Evolutionary conservation across 208 protist species (phyloP).

Genomic region (Acanthamoeba comandoni): DNA sequence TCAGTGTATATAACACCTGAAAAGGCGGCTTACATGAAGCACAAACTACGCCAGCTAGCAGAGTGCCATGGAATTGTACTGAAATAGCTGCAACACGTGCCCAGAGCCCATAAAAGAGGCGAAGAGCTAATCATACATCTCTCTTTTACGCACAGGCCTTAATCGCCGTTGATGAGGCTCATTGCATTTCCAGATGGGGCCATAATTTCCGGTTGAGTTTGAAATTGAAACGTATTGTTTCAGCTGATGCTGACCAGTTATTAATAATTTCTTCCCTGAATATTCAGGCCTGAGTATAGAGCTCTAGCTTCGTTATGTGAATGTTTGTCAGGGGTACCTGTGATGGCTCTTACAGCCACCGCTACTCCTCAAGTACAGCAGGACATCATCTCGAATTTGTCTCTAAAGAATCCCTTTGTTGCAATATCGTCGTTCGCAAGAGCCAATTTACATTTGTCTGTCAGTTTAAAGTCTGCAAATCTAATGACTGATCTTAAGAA

Average conservation of each 20-base stretch:
- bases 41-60: slow-evolving; percentile 26
- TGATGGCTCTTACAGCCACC: slow-evolving; percentile 86
- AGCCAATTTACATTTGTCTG: slow-evolving; percentile 78
- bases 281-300: slow-evolving; percentile 77
- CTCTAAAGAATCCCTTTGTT: slow-evolving; percentile 62
- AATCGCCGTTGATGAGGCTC: slow-evolving; percentile 86
- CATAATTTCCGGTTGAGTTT: slow-evolving; percentile 85
- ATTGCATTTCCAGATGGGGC: slow-evolving; percentile 87
- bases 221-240: no score
- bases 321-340: slow-evolving; percentile 79
- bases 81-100: no score
- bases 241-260: no score
- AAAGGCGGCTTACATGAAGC: slow-evolving; percentile 56
- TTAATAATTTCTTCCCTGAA: no score
- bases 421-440: slow-evolving; percentile 84
- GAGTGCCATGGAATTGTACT: slow-evolving; percentile 45
- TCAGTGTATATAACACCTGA: slow-evolving; percentile 83
- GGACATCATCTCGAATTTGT: slow-evolving; percentile 79
- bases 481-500: slow-evolving; percentile 6
- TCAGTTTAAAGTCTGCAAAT: background rate
- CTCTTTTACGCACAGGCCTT: no score
- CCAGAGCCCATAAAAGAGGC: no score
- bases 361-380: slow-evolving; percentile 79
- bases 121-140: no score
- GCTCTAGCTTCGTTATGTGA: slow-evolving; percentile 59